Evolutionary conservation across 2,329 filamentous ascomycete genomes (phyloP).

Genomic region (Arachnomyces sp.): DNA sequence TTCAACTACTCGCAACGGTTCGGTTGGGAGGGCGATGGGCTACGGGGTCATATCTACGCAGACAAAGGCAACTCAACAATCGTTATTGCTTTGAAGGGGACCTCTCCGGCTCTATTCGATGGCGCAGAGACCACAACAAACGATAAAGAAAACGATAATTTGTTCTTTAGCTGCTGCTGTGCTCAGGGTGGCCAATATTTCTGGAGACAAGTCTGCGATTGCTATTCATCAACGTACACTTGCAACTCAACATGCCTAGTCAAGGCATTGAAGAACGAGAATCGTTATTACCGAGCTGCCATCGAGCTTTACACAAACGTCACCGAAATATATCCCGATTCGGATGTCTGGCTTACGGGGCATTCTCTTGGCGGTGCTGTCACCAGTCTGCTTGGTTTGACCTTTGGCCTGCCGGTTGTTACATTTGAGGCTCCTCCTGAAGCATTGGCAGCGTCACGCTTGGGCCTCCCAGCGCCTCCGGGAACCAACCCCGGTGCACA

Average conservation of each 20-base stretch:
- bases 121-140: conserved; percentile 96
- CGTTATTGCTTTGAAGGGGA: conserved; percentile 89
- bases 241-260: conserved; percentile 89
- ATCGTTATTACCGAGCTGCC: conserved; percentile 83
- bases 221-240: conserved; percentile 74
- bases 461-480: conserved; percentile 80
- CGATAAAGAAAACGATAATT: conserved; percentile 95
- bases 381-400: conserved; percentile 78
- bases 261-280: conserved; percentile 67
- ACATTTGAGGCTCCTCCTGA: conserved; percentile 93
- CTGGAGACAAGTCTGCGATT: conserved; percentile 90
- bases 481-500: conserved; percentile 64
- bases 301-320: conserved; percentile 89
- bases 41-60: conserved; percentile 86
- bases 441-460: conserved; percentile 72
- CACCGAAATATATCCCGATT: conserved; percentile 74
- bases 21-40: conserved; percentile 83
- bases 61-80: conserved; percentile 80
- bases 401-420: conserved; percentile 82
- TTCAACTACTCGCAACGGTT: conserved; percentile 87
- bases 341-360: conserved; percentile 81
- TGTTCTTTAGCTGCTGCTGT: conserved; percentile 97
- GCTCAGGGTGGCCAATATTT: conserved; percentile 84
- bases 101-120: conserved; percentile 82
- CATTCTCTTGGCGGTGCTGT: conserved; percentile 90